phyloP scores from a whole-genome alignment of 2,329 filamentous ascomycete species.

The Trichocomaceae sp. region DNA sequence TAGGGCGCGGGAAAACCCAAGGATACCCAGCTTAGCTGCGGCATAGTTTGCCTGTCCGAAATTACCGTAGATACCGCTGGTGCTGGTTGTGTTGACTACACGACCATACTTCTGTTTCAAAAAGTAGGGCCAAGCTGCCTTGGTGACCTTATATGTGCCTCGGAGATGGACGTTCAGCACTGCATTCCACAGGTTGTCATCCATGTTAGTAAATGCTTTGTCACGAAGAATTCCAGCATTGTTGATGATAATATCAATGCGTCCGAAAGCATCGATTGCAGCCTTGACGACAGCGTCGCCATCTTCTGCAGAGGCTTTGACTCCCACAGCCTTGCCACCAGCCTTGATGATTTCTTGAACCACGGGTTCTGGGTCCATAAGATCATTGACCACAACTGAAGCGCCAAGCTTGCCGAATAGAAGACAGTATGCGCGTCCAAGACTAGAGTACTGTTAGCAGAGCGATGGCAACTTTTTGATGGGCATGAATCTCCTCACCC shows the following conservation, averaged over 20 bases:
- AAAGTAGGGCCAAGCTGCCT: constrained; percentile 96
- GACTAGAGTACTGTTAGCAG: constrained; percentile 42
- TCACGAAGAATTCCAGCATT: constrained; percentile 96
- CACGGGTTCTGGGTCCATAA: constrained; percentile 83
- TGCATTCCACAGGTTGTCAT: constrained; percentile 84
- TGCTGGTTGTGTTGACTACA: constrained; percentile 93
- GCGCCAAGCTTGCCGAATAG: constrained; percentile 80
- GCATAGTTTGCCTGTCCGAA: constrained; percentile 98
- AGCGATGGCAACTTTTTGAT: not conserved
- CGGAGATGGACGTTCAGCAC: constrained; percentile 88
- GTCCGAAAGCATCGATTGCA: constrained; percentile 87
- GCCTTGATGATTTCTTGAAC: constrained; percentile 87
- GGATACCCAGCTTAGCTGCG: constrained; percentile 83
- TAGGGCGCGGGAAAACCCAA: constrained; percentile 88
- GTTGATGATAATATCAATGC: constrained; percentile 93
- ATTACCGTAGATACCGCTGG: constrained; percentile 96
- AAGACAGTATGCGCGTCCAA: constrained; percentile 84
- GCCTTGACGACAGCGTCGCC: constrained; percentile 86
- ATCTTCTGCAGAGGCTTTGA: constrained; percentile 90
- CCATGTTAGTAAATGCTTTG: constrained; percentile 98
- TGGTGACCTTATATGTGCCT: constrained; percentile 93
- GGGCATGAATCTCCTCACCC: constrained; percentile 47
- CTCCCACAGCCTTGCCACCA: constrained; percentile 83
- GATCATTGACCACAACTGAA: constrained; percentile 87
- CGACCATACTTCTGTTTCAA: constrained; percentile 98